Evolutionary conservation across 305 asterid species (phyloP), one percentile per base, ranked within the genome.

Genomic region (Fraxinus ornus): DNA sequence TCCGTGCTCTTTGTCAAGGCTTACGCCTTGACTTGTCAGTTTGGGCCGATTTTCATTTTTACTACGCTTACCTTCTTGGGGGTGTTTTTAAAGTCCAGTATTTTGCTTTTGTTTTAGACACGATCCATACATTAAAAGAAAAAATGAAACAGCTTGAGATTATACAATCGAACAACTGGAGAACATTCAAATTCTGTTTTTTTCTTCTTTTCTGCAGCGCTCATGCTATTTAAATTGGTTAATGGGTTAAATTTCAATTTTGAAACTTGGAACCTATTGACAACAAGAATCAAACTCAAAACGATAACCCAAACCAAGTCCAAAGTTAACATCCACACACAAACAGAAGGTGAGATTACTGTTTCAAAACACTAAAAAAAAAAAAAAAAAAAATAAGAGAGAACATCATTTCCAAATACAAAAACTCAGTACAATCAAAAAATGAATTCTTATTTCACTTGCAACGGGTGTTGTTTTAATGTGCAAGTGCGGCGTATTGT

Each of bases 281-380:
- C n/a, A n/a, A 21, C 55, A 49, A 68, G 70, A 79, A 79, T 37
- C 41, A 74, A 73, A 21, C 41, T 30, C 62, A 77, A 72, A 74
- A 36, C 15, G 44, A 66, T 77, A 72, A 21, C 30, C 71, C 19
- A 32, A 41, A 44, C 13, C 36, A 64, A 21, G 71, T 75, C 60
- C 19, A 12, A 47, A 36, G 7, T 33, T 15, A 30, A 37, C 66
- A 60, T n/a, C 60, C 77, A 72, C 60, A 28, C 36, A 68, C 39
- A 68, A 3, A 4, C 37, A 64, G 17, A 26, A 57, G 37, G 62
- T 8, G 49, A 36, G 22, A 41, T 60, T 32, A 22, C 52, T 33
- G 32, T 82, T 74, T 75, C 75, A 37, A 15, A 22, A 74, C 75
- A 79, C 22, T 60, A 60, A 78, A 80, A 12, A 86, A 44, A 76